Percentiles rank a stretch among this genome's conserved stretches.
Conservation (phyloP, 192 early-diverging fungal genomes). For the Coemansia sp. region DNA sequence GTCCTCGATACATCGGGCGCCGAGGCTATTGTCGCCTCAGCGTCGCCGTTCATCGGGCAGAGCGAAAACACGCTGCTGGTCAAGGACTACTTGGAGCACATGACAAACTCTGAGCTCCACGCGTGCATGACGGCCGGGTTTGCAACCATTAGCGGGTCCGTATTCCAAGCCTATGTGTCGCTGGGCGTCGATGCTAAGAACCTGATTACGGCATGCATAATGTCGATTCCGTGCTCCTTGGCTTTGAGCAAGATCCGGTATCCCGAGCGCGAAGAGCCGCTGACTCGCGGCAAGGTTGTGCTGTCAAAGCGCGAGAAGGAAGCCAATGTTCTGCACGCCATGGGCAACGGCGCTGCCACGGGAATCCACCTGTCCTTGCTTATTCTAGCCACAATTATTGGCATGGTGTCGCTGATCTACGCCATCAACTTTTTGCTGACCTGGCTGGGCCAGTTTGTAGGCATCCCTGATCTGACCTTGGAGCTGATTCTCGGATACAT, state of each 20-base stretch:
- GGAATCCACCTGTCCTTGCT: slow-evolving; percentile 72
- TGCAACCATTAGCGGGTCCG: slow-evolving; percentile 84
- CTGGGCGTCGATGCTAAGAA: slow-evolving; percentile 62
- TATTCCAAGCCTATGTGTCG: slow-evolving; percentile 67
- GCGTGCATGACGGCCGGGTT: slow-evolving; percentile 83
- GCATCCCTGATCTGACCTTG: slow-evolving; percentile 55
- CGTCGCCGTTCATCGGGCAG: slow-evolving; percentile 84
- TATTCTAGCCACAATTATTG: slow-evolving; percentile 71
- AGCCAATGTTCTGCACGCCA: slow-evolving; percentile 72
- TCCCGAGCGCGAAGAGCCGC: slow-evolving; percentile 72
- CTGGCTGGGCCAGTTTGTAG: slow-evolving; percentile 64
- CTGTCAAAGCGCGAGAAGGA: slow-evolving; percentile 60
- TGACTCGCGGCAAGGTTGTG: slow-evolving; percentile 60
- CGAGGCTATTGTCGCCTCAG: slow-evolving; percentile 78
- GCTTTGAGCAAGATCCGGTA: slow-evolving; percentile 78
- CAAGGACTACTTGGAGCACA: slow-evolving; percentile 72
- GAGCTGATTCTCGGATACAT: slow-evolving; percentile 68
- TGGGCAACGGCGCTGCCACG: slow-evolving; percentile 76
- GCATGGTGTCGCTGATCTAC: slow-evolving; percentile 66
- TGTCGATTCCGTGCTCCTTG: slow-evolving; percentile 84
- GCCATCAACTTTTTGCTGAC: slow-evolving; percentile 66
- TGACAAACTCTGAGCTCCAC: slow-evolving; percentile 83
- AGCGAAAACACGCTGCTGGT: slow-evolving; percentile 81
- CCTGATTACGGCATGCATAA: slow-evolving; percentile 78
- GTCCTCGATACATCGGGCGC: slow-evolving; percentile 74